A percentile compares a stretch with the other conserved stretches of the same genome.
Evolutionary conservation across 306 rosid species (phyloP).

Genomic region (Medicago arabica): DNA sequence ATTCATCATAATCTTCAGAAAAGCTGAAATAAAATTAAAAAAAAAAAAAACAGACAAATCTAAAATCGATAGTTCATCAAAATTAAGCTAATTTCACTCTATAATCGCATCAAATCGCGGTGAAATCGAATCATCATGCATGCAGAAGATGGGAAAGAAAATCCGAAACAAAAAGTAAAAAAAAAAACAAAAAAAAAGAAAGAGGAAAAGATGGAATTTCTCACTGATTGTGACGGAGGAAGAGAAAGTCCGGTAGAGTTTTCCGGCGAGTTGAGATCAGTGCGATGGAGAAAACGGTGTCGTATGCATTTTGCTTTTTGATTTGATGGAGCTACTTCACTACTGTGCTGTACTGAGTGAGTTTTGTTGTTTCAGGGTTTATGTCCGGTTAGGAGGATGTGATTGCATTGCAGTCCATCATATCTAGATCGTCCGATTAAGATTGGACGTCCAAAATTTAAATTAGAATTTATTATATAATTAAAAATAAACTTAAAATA

Average conservation of each 20-base stretch:
- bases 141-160: not conserved
- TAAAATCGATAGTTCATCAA: conserved; percentile 4
- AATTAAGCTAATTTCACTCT: not conserved
- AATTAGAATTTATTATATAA: no score
- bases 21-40: no score
- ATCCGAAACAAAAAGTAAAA: no score
- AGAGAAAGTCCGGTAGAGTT: not conserved
- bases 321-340: not conserved
- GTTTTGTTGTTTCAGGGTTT: no score
- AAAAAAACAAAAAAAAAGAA: not conserved
- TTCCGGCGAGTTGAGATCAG: not conserved
- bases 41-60: conserved; percentile 1
- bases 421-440: no score
- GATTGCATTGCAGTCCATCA: no score
- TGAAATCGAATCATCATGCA: not conserved
- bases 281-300: not conserved
- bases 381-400: no score
- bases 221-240: not conserved
- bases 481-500: no score
- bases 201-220: not conserved
- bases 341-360: no score
- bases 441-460: no score
- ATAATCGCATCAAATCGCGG: not conserved
- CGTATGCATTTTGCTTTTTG: not conserved
- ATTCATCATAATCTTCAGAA: conserved; percentile 28